Conservation (phyloP, 169 alveolate species). For the Eimeria falciformis region DNA sequence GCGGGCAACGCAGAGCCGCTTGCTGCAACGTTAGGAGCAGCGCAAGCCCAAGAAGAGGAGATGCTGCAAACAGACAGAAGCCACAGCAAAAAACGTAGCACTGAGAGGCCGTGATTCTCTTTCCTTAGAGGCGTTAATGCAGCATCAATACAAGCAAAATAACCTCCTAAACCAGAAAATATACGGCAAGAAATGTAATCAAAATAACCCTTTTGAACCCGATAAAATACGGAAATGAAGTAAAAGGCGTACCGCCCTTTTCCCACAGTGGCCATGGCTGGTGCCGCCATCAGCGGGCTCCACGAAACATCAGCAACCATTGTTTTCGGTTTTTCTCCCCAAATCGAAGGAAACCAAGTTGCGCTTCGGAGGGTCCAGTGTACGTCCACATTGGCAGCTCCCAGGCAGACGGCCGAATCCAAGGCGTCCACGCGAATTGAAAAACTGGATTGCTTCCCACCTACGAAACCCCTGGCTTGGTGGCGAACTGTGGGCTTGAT, state of each 20-base stretch:
- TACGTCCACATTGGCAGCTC: neutral
- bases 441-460: neutral
- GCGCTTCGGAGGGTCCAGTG: neutral
- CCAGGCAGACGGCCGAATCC: neutral
- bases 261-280: neutral
- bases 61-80: neutral
- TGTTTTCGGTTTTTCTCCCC: neutral
- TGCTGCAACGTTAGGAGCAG: neutral
- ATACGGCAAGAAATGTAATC: no score
- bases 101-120: neutral
- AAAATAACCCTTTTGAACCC: no score
- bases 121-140: neutral
- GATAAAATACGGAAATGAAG: no score
- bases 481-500: neutral
- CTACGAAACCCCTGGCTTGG: neutral
- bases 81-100: neutral
- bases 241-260: neutral
- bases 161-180: no score
- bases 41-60: constrained; percentile 32
- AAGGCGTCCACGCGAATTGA: neutral
- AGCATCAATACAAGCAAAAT: neutral
- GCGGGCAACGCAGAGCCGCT: neutral
- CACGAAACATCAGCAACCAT: neutral
- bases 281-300: constrained; percentile 28
- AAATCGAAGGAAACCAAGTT: neutral